Evolutionary conservation across 2,329 filamentous ascomycete species (phyloP), one percentile per base, ranked within the genome.

Genomic region (Taxawa tesnikishii): DNA sequence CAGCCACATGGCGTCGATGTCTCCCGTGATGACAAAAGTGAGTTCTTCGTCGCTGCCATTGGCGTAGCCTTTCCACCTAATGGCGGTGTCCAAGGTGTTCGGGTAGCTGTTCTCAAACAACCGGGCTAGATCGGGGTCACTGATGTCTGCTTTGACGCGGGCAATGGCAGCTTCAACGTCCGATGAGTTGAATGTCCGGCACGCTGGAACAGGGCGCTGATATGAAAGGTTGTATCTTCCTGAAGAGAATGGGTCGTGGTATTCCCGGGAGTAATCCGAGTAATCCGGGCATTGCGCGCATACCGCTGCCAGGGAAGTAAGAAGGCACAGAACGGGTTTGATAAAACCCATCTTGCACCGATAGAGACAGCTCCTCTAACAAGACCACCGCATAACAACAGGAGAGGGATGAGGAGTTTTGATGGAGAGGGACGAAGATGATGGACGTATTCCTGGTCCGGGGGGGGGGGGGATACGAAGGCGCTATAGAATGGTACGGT

Each of bases 51-150:
- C 65, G 42, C 71, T 65, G 37, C 72, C 63, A 19, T 62, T 64
- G 1, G 72, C 63, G 31, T 62, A 58, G 2, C 79, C 79, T 33
- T 68, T 73, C 78, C 77, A 83, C 38, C 67, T 66, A 26, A 83
- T 68, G 0, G 79, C 78, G 0, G 79, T 83, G 47, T 84, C 79
- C 8, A 85, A 62, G 0, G 79, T 83, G 51, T 83, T 85, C 0
- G 80, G 79, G 48, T 74, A 84, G 13, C 74, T 63, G 49, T 85
- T 85, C 43, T 74, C 58, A 47, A 85, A 85, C 8, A 85, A 60
- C 3, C 76, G 67, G 49, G 68, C 75, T 13, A 85, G 63, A 49
- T 87, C 81, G 0, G 60, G 61, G 40, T 67, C 63, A 14, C 48
- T 46, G 37, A 67, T 65, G 16, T 43, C 38, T 7, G 24, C 23